Evolutionary conservation across 495 filamentous ascomycete genomes (phyloP).

Genomic region (Poronia punctata): DNA sequence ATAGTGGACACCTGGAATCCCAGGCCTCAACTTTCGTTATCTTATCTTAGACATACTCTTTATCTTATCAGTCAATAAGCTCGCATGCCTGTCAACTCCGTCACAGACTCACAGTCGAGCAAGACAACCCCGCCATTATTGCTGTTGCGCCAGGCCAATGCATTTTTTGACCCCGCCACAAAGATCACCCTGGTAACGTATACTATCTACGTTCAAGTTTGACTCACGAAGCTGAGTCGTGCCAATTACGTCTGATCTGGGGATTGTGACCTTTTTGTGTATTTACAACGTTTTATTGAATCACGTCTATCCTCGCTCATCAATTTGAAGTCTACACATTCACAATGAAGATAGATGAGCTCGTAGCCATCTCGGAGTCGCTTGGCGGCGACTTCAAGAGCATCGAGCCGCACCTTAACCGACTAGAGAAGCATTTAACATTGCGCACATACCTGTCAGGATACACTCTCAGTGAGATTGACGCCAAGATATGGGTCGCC

Average conservation of each 20-base stretch:
- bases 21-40: constrained; percentile 4
- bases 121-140: constrained; percentile 4
- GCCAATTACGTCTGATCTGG: not conserved
- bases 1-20: constrained; percentile 5
- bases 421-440: constrained; percentile 78
- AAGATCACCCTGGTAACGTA: too few species aligned
- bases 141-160: not conserved
- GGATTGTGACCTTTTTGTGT: not conserved
- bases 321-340: not conserved
- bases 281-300: not conserved
- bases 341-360: constrained; percentile 45
- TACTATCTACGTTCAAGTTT: constrained; percentile 1
- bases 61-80: constrained; percentile 2
- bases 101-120: not conserved
- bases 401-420: constrained; percentile 65
- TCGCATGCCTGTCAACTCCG: not conserved
- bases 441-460: constrained; percentile 82
- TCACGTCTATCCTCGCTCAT: not conserved
- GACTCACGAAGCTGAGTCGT: constrained; percentile 7
- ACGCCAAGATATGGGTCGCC: constrained; percentile 77
- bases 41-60: constrained; percentile 3
- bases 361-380: constrained; percentile 37
- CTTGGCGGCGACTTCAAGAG: constrained; percentile 70
- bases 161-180: constrained; percentile 15
- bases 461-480: constrained; percentile 69